phyloP scores from a whole-genome alignment of 1,284 basidiomycete genomes.

The Trichosporon faecale region DNA sequence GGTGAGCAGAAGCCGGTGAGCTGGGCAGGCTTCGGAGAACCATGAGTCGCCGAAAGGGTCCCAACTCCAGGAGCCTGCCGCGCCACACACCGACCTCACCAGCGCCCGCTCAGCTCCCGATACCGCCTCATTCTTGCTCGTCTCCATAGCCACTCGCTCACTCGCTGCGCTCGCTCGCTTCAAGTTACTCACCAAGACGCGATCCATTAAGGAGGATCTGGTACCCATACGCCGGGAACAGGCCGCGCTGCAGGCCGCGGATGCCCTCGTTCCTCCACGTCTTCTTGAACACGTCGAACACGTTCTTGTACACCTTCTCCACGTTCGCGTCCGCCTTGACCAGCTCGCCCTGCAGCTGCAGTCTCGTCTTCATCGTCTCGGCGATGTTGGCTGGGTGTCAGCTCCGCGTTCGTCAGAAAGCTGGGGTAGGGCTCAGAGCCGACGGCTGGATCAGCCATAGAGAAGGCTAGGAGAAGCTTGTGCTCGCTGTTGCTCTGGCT shows the following conservation, averaged over 20 bases:
- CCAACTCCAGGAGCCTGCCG: too few species aligned
- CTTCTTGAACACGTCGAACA: slow-evolving; percentile 80
- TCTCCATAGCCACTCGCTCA: not conserved
- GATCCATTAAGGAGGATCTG: slow-evolving; percentile 95
- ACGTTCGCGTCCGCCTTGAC: slow-evolving; percentile 62
- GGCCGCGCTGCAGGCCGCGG: slow-evolving; percentile 82
- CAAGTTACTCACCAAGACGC: slow-evolving; percentile 65
- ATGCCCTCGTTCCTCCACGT: slow-evolving; percentile 90
- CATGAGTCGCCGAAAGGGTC: too few species aligned
- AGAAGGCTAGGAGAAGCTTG: too few species aligned
- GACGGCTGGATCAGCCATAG: too few species aligned
- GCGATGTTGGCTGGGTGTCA: slow-evolving; percentile 54
- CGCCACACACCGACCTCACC: too few species aligned
- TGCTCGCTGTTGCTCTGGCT: too few species aligned
- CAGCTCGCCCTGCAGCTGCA: slow-evolving; percentile 92
- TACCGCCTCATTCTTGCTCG: too few species aligned
- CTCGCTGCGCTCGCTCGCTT: not conserved
- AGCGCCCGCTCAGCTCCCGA: too few species aligned
- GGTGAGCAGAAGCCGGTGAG: too few species aligned
- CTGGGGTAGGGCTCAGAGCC: too few species aligned
- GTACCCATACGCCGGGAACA: slow-evolving; percentile 88
- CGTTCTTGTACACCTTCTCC: slow-evolving; percentile 80
- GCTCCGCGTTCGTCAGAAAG: not conserved
- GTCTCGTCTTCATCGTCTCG: slow-evolving; percentile 88
- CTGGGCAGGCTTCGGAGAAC: too few species aligned